phyloP scores from a whole-genome alignment of 2,329 filamentous ascomycete species.

The Sordariomycetes sp. region DNA sequence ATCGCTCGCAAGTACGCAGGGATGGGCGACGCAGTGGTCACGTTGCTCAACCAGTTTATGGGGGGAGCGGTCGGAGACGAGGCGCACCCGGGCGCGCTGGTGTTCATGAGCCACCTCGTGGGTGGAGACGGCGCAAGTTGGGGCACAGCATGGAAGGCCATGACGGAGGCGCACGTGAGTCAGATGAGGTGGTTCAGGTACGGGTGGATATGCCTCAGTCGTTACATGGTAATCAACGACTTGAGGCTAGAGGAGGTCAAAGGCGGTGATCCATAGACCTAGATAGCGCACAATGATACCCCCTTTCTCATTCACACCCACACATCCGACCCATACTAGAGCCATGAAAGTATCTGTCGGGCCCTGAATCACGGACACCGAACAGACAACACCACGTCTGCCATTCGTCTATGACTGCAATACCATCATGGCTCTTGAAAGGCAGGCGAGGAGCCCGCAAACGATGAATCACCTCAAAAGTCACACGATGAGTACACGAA shows the following conservation, averaged over 20 bases:
- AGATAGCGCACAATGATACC: no score
- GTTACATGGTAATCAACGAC: conserved; percentile 96
- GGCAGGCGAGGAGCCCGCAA: no score
- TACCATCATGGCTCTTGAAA: no score
- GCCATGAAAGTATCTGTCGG: no score
- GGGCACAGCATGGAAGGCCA: conserved; percentile 64
- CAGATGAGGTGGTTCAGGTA: conserved; percentile 99
- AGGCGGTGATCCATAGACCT: no score
- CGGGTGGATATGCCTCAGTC: conserved; percentile 83
- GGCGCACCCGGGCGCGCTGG: conserved; percentile 44
- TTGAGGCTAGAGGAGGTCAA: conserved; percentile 44
- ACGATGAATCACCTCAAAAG: no score
- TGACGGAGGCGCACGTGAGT: conserved; percentile 83
- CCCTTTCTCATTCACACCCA: no score
- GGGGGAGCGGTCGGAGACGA: conserved; percentile 23
- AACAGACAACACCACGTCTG: no score
- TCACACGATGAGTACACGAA: no score
- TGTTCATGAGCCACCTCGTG: conserved; percentile 66
- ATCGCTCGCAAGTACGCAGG: conserved; percentile 73
- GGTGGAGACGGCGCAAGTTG: conserved; percentile 34
- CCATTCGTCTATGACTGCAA: no score
- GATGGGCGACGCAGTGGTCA: conserved; percentile 67
- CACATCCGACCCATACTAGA: no score
- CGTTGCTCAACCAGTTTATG: conserved; percentile 41
- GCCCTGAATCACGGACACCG: no score